Evolutionary conservation across 805 yeast genomes (phyloP).

Genomic region (Clavispora asparagi): DNA sequence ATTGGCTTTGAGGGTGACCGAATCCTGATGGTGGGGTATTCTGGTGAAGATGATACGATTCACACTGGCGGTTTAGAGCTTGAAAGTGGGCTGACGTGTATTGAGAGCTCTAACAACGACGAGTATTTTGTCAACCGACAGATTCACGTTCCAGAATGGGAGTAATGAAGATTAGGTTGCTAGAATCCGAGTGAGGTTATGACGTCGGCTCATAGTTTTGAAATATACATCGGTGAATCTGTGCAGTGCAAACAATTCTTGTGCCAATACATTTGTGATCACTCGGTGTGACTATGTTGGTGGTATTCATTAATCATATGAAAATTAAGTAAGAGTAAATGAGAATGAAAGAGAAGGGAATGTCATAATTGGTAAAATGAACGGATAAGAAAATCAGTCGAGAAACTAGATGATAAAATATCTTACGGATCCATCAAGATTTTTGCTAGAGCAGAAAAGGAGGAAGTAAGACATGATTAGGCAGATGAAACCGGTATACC

Average conservation of each 20-base stretch:
- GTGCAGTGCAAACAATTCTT: too few species aligned
- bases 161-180: neutral
- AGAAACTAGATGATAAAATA: neutral
- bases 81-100: constrained; percentile 10
- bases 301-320: neutral
- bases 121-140: constrained; percentile 12
- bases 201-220: too few species aligned
- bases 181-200: too few species aligned
- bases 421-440: neutral
- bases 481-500: neutral
- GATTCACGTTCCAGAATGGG: constrained; percentile 16
- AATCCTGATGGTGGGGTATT: constrained; percentile 36
- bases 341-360: neutral
- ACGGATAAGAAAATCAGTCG: neutral
- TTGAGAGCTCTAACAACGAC: neutral
- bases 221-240: too few species aligned
- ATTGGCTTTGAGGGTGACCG: constrained; percentile 51
- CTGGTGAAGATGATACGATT: constrained; percentile 4
- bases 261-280: too few species aligned
- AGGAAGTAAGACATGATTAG: neutral
- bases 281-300: neutral
- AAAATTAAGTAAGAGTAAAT: neutral
- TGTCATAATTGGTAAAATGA: neutral
- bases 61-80: constrained; percentile 14
- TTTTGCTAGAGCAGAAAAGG: neutral